A percentile compares a stretch with the other conserved stretches of the same genome.
Evolutionary conservation across 2,329 filamentous ascomycete species (phyloP).

Genomic region (Aspergillus brunneoviolaceus): DNA sequence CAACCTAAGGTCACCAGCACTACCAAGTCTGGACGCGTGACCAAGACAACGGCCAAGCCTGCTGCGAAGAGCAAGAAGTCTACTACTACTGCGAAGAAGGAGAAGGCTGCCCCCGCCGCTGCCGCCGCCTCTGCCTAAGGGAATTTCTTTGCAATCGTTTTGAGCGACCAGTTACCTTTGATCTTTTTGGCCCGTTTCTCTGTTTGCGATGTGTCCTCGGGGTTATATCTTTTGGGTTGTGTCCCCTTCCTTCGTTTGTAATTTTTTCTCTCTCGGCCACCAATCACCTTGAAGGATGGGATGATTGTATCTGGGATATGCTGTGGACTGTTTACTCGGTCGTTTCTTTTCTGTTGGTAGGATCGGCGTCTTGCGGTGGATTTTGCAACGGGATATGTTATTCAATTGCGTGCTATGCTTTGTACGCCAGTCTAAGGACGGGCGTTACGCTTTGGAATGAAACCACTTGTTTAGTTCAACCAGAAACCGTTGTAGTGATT

Average conservation of each 20-base stretch:
- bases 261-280: slow-evolving; percentile 25
- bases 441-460: slow-evolving; percentile 21
- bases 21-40: slow-evolving; percentile 83
- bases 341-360: slow-evolving; percentile 28
- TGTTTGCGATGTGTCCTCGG: slow-evolving; percentile 18
- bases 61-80: slow-evolving; percentile 49
- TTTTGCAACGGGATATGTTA: slow-evolving; percentile 33
- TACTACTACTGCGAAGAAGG: slow-evolving; percentile 43
- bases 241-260: slow-evolving; percentile 32
- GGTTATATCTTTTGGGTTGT: slow-evolving; percentile 23
- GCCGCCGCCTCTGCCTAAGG: slow-evolving; percentile 9
- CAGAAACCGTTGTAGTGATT: neutral
- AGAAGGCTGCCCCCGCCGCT: slow-evolving; percentile 29
- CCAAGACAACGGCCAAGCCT: slow-evolving; percentile 61
- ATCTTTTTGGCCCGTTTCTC: neutral
- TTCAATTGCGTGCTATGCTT: slow-evolving; percentile 21
- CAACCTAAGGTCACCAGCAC: slow-evolving; percentile 70
- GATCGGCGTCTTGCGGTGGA: slow-evolving; percentile 40
- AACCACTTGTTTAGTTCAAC: slow-evolving; percentile 19
- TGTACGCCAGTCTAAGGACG: slow-evolving; percentile 13
- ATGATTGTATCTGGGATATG: slow-evolving; percentile 27
- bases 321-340: slow-evolving; percentile 18
- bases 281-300: slow-evolving; percentile 18
- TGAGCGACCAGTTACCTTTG: slow-evolving; percentile 22
- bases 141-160: slow-evolving; percentile 10